These are phyloP conservation scores for Quercus engelmannii DNA, from an alignment of 306 rosid species.

Conservation along the genomic window DNA sequence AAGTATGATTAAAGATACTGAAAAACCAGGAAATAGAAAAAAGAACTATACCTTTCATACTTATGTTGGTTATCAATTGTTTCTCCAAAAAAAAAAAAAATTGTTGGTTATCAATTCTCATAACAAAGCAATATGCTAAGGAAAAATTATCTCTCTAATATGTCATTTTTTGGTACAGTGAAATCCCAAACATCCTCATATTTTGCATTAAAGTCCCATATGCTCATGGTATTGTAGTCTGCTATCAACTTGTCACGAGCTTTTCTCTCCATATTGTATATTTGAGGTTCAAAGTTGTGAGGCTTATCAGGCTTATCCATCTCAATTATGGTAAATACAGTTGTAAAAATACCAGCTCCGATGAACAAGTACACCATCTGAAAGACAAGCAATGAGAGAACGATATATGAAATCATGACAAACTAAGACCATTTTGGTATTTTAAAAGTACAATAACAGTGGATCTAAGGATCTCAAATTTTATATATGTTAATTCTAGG, in stretches of 20 bases:
- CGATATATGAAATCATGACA: not conserved
- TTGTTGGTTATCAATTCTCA: constrained; percentile 11
- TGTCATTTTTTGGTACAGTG: constrained; percentile 66
- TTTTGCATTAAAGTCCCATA: constrained; percentile 93
- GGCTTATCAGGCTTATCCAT: constrained; percentile 96
- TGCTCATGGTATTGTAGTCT: constrained; percentile 85
- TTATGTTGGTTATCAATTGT: constrained; percentile 12
- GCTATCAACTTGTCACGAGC: constrained; percentile 86
- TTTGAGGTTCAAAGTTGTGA: constrained; percentile 90
- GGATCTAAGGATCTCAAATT: constrained; percentile 1
- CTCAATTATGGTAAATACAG: constrained; percentile 84
- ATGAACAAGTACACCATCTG: constrained; percentile 89
- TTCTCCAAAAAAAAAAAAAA: no score
- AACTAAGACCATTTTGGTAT: not conserved
- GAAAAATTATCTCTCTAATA: constrained; percentile 41
- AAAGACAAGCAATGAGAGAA: constrained; percentile 12
- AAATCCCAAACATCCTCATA: constrained; percentile 95
- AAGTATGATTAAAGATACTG: not conserved
- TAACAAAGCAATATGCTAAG: not conserved
- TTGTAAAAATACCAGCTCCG: constrained; percentile 70
- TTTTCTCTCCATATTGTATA: constrained; percentile 93
- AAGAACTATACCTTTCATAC: constrained; percentile 13
- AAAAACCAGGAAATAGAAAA: not conserved
- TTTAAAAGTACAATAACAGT: not conserved
- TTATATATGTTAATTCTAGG: not conserved